These are phyloP conservation scores for Berberis thunbergii DNA, from an alignment of 164 flowering plant genomes.

Conservation along the genomic window DNA sequence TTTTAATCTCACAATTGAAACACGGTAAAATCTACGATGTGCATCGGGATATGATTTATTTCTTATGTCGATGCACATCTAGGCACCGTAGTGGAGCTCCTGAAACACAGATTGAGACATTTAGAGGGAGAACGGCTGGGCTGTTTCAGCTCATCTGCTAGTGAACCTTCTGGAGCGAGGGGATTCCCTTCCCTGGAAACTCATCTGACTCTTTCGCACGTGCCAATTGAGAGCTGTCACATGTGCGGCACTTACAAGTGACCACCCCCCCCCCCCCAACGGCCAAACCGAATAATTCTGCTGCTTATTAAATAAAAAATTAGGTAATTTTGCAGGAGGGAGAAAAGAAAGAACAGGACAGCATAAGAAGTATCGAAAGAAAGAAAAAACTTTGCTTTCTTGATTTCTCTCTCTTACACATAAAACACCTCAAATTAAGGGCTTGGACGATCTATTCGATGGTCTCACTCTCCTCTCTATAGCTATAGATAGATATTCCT, in stretches of 20 bases:
- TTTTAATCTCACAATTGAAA: too few species aligned
- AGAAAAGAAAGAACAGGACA: not conserved
- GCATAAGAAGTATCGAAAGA: constrained; percentile 43
- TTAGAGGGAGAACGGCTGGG: too few species aligned
- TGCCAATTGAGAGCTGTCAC: constrained; percentile 2
- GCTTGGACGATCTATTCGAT: constrained; percentile 16
- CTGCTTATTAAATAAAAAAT: constrained; percentile 9
- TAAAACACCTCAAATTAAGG: not conserved
- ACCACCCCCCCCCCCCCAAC: constrained; percentile 24
- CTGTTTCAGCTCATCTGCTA: too few species aligned
- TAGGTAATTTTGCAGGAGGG: too few species aligned
- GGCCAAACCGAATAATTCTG: constrained; percentile 40
- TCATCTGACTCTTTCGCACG: constrained; percentile 8
- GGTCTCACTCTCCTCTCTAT: constrained; percentile 13
- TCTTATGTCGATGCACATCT: too few species aligned
- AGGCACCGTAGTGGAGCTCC: too few species aligned
- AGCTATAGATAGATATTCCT: constrained; percentile 5
- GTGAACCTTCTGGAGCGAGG: too few species aligned
- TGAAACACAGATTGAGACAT: too few species aligned
- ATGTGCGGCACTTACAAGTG: not conserved
- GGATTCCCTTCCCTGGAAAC: not conserved
- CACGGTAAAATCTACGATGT: too few species aligned
- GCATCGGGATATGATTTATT: too few species aligned
- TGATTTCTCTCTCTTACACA: not conserved
- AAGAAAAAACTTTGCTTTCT: not conserved